Base-by-base conservation (phyloP, 78 protist genomes). In the Dictyostelium intermedium region DNA sequence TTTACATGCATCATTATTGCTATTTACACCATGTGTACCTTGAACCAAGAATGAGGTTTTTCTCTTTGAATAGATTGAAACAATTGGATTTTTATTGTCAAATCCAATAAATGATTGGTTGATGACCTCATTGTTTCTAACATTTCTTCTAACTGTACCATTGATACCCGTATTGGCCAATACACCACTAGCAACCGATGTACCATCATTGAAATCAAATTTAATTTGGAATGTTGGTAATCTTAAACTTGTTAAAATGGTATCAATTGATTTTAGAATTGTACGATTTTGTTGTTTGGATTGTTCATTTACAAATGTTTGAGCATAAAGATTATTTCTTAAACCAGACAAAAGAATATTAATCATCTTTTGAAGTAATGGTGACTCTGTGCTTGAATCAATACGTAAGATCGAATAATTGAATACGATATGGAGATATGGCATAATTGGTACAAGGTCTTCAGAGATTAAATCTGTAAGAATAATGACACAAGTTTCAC, bases 211-310 rank as follows among this genome's bases (percentile, higher is more conserved):
- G 73, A 89, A 89, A 81, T 89, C 84, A 70, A 89, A 89, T 81
- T 89, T 89, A 69, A 89, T 89, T 70, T 89, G 93, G 39, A 89
- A 89, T 34, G 85, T 89, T 32, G 93, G 93, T 23, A 89, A 78
- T 41, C 93, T 79, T n/a, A 89, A 20, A 11, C 61, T 25, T 6
- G 93, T 89, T 18, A 89, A 37, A 14, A 89, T 89, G 5, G 93
- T 89, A 35, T 89, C 93, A 14, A 89, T 43, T 37, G 93, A 89
- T 34, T 80, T 78, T 16, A 89, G 14, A 1, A 89, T 78, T 11
- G 78, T 27, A 56, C 93, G 72, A 35, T n/a, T 56, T 6, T 82
- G 85, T n/a, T 82, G 85, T 30, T 82, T 82, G 0, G 83, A 45
- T 14, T n/a, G 41, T 6, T 60, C 63, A 30, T 66, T 43, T 35